Evolutionary conservation across 805 yeast genomes (phyloP).

Genomic region (Cyberlindnera samutprakarnensis): DNA sequence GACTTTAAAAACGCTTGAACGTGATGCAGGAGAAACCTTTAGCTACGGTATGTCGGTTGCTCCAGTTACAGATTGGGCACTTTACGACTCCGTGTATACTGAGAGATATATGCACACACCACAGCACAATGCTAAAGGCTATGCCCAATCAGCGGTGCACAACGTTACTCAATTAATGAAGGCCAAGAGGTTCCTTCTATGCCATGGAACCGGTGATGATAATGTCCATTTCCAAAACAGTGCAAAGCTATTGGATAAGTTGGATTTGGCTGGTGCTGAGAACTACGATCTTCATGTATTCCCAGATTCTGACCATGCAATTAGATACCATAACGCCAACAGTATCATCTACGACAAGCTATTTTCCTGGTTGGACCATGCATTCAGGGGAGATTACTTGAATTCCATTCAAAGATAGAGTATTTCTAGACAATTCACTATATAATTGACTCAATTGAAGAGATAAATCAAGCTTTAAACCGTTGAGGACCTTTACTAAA

Average conservation of each 20-base stretch:
- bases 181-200: conserved; percentile 64
- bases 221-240: conserved; percentile 94
- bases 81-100: conserved; percentile 89
- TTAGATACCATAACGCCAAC: conserved; percentile 66
- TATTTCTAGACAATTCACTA: background rate
- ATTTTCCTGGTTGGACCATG: conserved; percentile 54
- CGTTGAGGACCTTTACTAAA: no score
- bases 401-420: background rate
- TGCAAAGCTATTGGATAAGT: conserved; percentile 64
- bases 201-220: conserved; percentile 98
- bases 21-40: conserved; percentile 68
- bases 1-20: conserved; percentile 84
- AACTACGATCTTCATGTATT: conserved; percentile 75
- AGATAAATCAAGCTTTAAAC: no score
- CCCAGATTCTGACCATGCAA: conserved; percentile 77
- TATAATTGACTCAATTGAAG: no score
- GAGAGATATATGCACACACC: conserved; percentile 93
- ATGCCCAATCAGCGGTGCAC: conserved; percentile 46
- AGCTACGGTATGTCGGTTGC: conserved; percentile 93
- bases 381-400: conserved; percentile 41
- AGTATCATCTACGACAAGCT: conserved; percentile 63
- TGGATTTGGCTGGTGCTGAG: conserved; percentile 67
- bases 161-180: conserved; percentile 48
- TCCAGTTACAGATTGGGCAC: conserved; percentile 92
- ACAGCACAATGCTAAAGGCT: conserved; percentile 55